Conservation (phyloP, 306 rosid species). For the Luffa aegyptiaca region DNA sequence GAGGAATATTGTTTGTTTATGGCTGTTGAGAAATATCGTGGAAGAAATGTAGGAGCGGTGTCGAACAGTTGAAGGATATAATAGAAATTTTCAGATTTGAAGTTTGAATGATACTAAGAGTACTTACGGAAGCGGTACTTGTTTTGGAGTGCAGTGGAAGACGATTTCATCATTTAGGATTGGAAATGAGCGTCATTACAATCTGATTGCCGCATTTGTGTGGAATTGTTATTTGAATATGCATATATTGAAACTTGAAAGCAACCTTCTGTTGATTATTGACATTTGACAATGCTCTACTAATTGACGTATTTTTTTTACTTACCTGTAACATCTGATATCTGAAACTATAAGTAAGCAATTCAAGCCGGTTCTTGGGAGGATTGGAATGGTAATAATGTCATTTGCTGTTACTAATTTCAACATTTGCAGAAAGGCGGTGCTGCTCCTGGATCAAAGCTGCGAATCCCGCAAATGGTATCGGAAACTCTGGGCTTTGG, state of each 20-base stretch:
- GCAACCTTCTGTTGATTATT: not conserved
- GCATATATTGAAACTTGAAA: not conserved
- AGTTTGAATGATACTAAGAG: not conserved
- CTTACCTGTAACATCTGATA: not conserved
- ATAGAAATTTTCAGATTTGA: not conserved
- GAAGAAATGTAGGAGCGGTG: not conserved
- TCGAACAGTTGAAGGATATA: not conserved
- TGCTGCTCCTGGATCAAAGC: slow-evolving; percentile 55
- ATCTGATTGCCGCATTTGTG: not conserved
- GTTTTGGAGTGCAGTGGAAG: not conserved
- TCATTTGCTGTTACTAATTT: not conserved
- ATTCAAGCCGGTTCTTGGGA: not conserved
- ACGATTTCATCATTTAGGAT: not conserved
- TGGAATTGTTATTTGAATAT: not conserved
- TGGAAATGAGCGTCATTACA: not conserved
- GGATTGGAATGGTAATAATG: not conserved
- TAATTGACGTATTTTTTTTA: not conserved
- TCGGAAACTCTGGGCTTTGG: slow-evolving; percentile 73
- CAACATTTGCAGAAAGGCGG: slow-evolving; percentile 39
- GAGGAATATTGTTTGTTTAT: not conserved
- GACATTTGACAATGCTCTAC: not conserved
- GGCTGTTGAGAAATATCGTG: not conserved
- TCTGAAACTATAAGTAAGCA: not conserved
- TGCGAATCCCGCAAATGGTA: slow-evolving; percentile 50
- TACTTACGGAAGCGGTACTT: not conserved